phyloP scores from a whole-genome alignment of 23 red algal genomes.

The Chondrus crispus region DNA sequence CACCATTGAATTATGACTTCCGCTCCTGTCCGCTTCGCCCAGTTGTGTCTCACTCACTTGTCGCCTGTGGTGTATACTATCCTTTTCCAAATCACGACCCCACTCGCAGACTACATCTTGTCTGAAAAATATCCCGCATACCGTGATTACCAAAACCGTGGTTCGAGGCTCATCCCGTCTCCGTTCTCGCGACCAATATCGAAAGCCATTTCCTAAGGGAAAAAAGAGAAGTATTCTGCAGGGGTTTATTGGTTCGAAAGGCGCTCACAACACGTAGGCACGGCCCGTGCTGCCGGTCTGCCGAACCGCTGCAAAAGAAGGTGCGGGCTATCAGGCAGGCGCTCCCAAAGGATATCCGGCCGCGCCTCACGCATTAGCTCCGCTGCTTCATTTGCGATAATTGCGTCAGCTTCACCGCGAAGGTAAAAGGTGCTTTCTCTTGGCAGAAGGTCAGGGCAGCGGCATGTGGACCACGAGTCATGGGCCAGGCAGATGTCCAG shows the following conservation, averaged over 20 bases:
- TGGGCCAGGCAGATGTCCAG: not conserved
- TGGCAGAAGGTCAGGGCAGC: not conserved
- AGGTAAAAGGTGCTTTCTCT: conserved; percentile 1
- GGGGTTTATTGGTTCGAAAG: too few relatives aligned
- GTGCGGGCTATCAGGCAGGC: conserved; percentile 11
- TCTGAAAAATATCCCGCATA: conserved; percentile 39
- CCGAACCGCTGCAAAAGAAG: conserved; percentile 19
- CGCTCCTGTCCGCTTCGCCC: not conserved
- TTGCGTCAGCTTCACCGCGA: conserved; percentile 8
- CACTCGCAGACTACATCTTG: conserved; percentile 40
- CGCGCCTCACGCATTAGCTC: conserved; percentile 18
- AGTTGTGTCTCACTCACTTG: conserved; percentile 48
- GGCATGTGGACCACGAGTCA: conserved; percentile 19
- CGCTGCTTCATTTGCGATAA: not conserved
- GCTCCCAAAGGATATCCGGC: conserved; percentile 15
- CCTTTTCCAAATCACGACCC: conserved; percentile 46
- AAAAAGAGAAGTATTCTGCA: too few relatives aligned
- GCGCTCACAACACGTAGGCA: not conserved
- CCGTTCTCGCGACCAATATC: conserved; percentile 10
- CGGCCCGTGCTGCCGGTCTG: not conserved
- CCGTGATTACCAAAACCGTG: conserved; percentile 29
- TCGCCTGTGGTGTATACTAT: conserved; percentile 12
- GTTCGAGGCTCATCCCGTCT: conserved; percentile 11
- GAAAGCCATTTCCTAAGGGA: too few relatives aligned
- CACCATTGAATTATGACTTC: too few relatives aligned